Base-by-base conservation (phyloP, 2,329 filamentous ascomycete genomes). In the Phialophora chinensis region DNA sequence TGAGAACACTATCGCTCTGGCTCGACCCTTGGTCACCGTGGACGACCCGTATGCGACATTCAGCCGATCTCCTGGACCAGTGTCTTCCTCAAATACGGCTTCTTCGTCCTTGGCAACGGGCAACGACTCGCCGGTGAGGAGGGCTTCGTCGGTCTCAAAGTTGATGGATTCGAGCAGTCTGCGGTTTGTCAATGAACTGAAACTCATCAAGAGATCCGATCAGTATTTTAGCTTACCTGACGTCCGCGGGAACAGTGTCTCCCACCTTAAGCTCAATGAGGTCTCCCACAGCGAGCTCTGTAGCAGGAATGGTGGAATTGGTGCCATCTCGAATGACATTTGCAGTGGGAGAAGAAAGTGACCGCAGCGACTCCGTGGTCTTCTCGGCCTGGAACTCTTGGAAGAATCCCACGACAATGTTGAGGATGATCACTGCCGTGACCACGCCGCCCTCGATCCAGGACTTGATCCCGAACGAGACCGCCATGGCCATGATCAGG, bases 41-140 rank as follows among this genome's bases (percentile, higher is more conserved):
- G 85, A 86, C 29, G 86, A 87, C 71, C 85, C 86, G 75, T 85
- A 89, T 1, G 84, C 85, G 56, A 89, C 80, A 71, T 89, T 89
- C 57, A 86, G 80, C 17, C 86, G 82, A 73, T 89, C 87, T 49
- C 86, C 87, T 53, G 85, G 80, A 1, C 87, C 84, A 23, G 85
- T 84, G 11, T 85, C 83, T 2, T 76, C 74, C 4, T 80, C 77
- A 68, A 87, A 87, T 60, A 82, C 81, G 66, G 76, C 77, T 33
- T 82, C 78, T 27, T 81, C 74, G 61, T 82, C 78, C 77, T 88
- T 85, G 73, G 77, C 79, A 2, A 88, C 84, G 31, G 86, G 86
- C 2, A 87, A 78, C 17, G 86, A 86, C 76, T 89, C 87, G 52
- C 86, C 86, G 11, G 86, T 89, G 27, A 89, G 79, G 23, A 88